phyloP scores from a whole-genome alignment of 495 filamentous ascomycete species.

The Xylaria longipes region DNA sequence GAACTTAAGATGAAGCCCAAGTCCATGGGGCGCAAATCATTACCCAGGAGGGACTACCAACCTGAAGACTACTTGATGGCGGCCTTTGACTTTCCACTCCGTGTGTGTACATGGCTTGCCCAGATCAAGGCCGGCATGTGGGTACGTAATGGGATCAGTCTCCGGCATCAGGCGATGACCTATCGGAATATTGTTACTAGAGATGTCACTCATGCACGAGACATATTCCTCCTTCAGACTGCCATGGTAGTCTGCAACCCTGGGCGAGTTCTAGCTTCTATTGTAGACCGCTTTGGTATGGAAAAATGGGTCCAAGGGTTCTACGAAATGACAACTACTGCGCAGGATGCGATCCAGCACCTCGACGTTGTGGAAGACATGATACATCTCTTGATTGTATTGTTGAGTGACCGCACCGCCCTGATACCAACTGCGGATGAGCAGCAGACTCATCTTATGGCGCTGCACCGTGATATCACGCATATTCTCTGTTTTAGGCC shows the following conservation, averaged over 20 bases:
- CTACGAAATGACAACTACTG: conserved; percentile 67
- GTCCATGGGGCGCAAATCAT: conserved; percentile 60
- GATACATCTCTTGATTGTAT: conserved; percentile 87
- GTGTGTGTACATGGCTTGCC: conserved; percentile 93
- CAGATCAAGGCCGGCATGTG: conserved; percentile 99
- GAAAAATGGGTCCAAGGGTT: conserved; percentile 85
- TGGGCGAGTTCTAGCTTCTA: conserved; percentile 82
- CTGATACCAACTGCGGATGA: conserved; percentile 76
- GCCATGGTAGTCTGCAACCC: conserved; percentile 88
- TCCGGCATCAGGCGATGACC: conserved; percentile 91
- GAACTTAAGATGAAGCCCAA: conserved; percentile 66
- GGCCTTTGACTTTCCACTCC: conserved; percentile 89
- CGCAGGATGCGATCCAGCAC: conserved; percentile 82
- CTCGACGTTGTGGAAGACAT: conserved; percentile 96
- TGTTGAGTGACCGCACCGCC: conserved; percentile 85
- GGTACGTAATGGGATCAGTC: conserved; percentile 95
- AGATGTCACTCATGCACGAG: conserved; percentile 90
- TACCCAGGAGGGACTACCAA: conserved; percentile 55
- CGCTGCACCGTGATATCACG: conserved; percentile 85
- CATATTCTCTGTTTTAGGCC: conserved; percentile 97
- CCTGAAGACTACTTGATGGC: conserved; percentile 83
- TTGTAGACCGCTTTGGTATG: conserved; percentile 90
- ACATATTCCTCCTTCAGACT: conserved; percentile 93
- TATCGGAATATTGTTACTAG: conserved; percentile 86
- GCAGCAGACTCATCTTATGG: conserved; percentile 66